Evolutionary conservation across 2,329 filamentous ascomycete genomes (phyloP), one percentile per base, ranked within the genome.

Genomic region (Cytospora chrysosperma): DNA sequence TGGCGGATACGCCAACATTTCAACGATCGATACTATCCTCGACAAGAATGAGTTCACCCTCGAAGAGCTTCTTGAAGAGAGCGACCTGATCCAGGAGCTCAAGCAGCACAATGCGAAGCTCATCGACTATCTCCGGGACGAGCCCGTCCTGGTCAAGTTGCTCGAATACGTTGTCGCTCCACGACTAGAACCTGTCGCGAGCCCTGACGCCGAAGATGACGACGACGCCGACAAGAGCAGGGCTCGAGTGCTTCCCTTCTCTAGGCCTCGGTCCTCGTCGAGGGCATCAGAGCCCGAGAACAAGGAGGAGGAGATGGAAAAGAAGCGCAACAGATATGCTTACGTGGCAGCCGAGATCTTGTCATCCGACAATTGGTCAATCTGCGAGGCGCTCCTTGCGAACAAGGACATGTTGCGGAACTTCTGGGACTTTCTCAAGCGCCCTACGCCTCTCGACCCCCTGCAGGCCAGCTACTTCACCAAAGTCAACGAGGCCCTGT

Each of bases 81-180:
- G 91, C 73, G 95, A 99, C 75, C 81, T 98, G 72, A 95, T 98
- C 70, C 93, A 97, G 77, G 95, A 99, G 83, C 86, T 99, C 68
- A 99, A 98, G 81, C 92, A 96, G 77, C 93, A 97, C 79, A 98
- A 99, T 80, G 90, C 92, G 64, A 97, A 97, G 81, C 88, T 99
- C 67, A 93, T 98, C 76, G 93, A 98, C 79, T 98, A 94, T 74
- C 82, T 99, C 66, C 89, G 95, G 71, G 92, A 96, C 73, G 92
- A 96, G 70, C 85, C 88, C 71, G 87, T 96, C 63, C 85, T 99
- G 67, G 87, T 93, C 76, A 89, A 86, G 72, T 85, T 99, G 66
- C 87, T 99, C 68, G 88, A 94, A 75, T 97, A 97, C 81, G 94
- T 98, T 69, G 88, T 93, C 69, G 92, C 93, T 52, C 90, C 93